Percentiles rank a stretch among this genome's conserved stretches.
phyloP scores from a whole-genome alignment of 2,329 filamentous ascomycete species.

The Onygena corvina region DNA sequence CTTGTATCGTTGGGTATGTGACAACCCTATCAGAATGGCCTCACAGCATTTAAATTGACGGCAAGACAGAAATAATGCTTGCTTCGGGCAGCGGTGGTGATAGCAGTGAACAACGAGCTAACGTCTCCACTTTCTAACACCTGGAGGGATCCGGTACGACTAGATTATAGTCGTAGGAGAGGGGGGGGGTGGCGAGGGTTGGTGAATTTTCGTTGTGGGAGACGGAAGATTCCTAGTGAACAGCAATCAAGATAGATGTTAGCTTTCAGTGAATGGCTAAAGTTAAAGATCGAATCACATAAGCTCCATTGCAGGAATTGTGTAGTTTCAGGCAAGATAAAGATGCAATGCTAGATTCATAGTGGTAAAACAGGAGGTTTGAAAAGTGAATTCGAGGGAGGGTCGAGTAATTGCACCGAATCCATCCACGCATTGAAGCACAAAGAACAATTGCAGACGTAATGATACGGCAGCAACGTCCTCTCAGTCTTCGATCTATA shows the following conservation, averaged over 20 bases:
- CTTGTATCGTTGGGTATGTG: slow-evolving; percentile 13
- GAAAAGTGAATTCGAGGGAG: no score
- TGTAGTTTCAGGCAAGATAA: no score
- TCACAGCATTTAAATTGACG: slow-evolving; percentile 4
- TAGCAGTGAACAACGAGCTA: slow-evolving; percentile 14
- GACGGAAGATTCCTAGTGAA: slow-evolving; percentile 2
- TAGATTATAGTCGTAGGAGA: neutral
- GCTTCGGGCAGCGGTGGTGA: slow-evolving; percentile 28
- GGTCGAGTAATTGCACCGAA: neutral
- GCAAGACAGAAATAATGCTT: slow-evolving; percentile 18
- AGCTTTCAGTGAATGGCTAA: neutral
- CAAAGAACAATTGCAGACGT: neutral
- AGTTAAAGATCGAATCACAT: neutral
- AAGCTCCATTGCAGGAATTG: no score
- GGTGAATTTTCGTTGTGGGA: neutral
- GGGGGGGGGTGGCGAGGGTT: no score
- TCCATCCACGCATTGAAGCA: neutral
- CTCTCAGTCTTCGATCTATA: neutral
- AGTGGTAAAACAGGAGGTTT: no score
- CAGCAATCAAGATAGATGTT: neutral
- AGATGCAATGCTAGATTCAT: no score
- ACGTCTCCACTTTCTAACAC: slow-evolving; percentile 13
- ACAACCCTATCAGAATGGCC: neutral
- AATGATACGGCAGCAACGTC: neutral
- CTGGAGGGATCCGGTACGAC: neutral